Evolutionary conservation across 2,329 filamentous ascomycete species (phyloP).

Genomic region (Stagonosporopsis tanaceti): DNA sequence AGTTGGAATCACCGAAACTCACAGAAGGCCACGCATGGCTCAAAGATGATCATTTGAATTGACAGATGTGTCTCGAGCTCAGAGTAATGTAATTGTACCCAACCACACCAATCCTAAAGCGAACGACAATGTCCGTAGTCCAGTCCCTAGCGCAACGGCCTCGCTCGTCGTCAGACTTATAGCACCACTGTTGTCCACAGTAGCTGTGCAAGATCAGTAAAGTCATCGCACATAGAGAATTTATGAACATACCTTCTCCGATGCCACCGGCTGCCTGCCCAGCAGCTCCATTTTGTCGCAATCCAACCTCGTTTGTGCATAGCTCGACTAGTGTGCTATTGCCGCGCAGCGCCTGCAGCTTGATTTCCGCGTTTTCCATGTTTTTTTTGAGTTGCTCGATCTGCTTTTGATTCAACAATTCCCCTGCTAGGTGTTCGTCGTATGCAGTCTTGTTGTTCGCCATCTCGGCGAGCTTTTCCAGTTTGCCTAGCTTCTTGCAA

Average conservation of each 20-base stretch:
- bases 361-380: constrained; percentile 34
- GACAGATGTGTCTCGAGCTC: background rate
- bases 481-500: constrained; percentile 32
- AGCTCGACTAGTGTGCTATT: constrained; percentile 39
- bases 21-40: background rate
- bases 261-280: constrained; percentile 17
- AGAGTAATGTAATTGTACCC: background rate
- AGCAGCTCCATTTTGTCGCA: constrained; percentile 11
- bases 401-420: constrained; percentile 33
- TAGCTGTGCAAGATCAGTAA: constrained; percentile 14
- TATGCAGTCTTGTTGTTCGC: constrained; percentile 33
- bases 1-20: background rate
- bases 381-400: constrained; percentile 34
- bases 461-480: constrained; percentile 31
- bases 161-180: constrained; percentile 19
- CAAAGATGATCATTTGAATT: background rate
- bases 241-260: constrained; percentile 6
- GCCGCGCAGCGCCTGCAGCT: constrained; percentile 31
- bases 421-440: constrained; percentile 22
- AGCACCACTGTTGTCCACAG: constrained; percentile 21
- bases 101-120: background rate
- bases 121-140: background rate
- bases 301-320: constrained; percentile 17
- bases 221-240: background rate
- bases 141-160: background rate